Evolutionary conservation across 2,329 filamentous ascomycete genomes (phyloP), one percentile per base, ranked within the genome.

Genomic region (Fusarium fujikuroi): DNA sequence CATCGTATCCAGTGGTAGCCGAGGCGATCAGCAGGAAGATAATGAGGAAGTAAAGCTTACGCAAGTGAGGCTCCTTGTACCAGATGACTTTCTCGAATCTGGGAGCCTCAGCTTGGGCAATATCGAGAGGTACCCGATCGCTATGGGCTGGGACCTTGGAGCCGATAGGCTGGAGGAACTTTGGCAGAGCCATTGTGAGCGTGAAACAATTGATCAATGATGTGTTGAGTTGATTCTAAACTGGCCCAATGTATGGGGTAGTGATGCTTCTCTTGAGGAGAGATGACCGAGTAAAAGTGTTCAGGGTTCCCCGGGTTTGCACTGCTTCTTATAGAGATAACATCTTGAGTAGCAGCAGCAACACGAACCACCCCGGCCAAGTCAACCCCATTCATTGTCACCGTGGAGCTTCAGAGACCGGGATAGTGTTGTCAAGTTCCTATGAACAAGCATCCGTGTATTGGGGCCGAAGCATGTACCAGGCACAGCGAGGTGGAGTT

Each of bases 1-100:
- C 88, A 80, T 91, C 89, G 77, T 90, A 91, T 60, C 89, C 88
- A 12, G 88, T 90, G 36, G 88, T 90, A 47, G 89, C 89, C 36
- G 89, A 90, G 18, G 87, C 88, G 63, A 91, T 82, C 79, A 89
- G 87, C 64, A 91, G 83, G 66, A 90, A 85, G 25, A 84, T 80
- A 66, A 83, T 84, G 77, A 85, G 84, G 57, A 83, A 83, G 76
- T 90, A 90, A 16, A 90, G 84, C 77, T 84, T 87, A 59, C 88
- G 83, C 60, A 91, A 80, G 76, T 89, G 86, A 42, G 87, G 87
- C 71, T 90, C 87, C 74, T 81, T 84, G 69, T 83, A 86, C 89
- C 89, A 91, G 61, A 80, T 85, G 28, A 90, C 88, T 64, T 83
- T 83, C 74, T 89, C 85, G 75, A 90, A 88, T 37, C 83, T 80